Conservation (phyloP, 148 eudicot genomes). For the Heliosperma pusillum region DNA sequence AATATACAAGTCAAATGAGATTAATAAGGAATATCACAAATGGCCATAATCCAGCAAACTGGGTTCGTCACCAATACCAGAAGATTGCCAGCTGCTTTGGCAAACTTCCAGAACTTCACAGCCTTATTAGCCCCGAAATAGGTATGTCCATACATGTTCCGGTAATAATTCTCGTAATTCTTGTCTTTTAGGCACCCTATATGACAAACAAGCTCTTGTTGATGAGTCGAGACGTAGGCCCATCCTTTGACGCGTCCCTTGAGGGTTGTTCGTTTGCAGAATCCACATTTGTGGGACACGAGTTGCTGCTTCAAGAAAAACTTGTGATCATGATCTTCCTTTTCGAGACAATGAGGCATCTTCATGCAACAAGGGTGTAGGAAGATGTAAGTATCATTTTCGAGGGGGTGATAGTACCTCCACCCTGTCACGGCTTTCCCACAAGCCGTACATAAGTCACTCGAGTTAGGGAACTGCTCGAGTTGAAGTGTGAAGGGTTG, state of each 20-base stretch:
- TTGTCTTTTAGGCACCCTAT: slow-evolving; percentile 9
- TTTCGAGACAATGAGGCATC: not conserved
- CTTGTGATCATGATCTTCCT: not conserved
- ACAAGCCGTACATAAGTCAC: slow-evolving; percentile 6
- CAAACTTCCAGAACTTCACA: no score
- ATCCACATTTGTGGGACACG: not conserved
- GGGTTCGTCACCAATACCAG: no score
- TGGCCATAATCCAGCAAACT: no score
- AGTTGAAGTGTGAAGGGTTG: not conserved
- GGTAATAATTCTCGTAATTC: no score
- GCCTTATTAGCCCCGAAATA: no score
- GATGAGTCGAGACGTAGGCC: not conserved
- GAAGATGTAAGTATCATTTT: not conserved
- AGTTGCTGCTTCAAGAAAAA: not conserved
- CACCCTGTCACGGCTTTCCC: slow-evolving; percentile 11
- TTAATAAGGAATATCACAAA: no score
- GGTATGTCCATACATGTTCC: not conserved
- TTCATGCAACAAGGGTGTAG: slow-evolving; percentile 12
- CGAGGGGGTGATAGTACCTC: not conserved
- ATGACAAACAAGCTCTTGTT: slow-evolving; percentile 3
- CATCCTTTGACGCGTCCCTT: not conserved
- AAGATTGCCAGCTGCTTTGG: no score
- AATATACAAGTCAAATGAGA: no score
- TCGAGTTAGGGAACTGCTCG: not conserved
- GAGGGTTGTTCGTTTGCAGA: not conserved